Evolutionary conservation across 2,329 filamentous ascomycete species (phyloP).

Genomic region (Apiospora sp.): DNA sequence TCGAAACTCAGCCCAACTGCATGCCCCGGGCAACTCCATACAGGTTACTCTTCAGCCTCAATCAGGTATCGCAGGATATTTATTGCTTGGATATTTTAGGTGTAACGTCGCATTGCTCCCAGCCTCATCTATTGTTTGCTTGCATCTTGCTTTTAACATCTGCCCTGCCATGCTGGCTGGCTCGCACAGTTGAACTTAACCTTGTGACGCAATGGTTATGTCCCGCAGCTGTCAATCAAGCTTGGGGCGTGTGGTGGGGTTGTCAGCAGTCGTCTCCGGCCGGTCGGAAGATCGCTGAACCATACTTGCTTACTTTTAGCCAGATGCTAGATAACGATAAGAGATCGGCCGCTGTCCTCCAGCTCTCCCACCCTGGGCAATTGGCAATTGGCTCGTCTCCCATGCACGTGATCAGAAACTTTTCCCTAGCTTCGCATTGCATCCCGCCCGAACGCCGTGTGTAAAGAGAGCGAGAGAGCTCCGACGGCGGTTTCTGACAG

Average conservation of each 20-base stretch:
- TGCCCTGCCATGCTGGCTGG: neutral
- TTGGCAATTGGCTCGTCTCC: neutral
- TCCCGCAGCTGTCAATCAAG: constrained; percentile 9
- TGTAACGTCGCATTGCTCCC: neutral
- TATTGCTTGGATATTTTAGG: neutral
- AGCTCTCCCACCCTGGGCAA: too few relatives aligned
- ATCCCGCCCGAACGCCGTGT: constrained; percentile 7
- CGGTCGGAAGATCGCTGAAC: constrained; percentile 18
- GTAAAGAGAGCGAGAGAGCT: constrained; percentile 1
- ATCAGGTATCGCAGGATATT: neutral
- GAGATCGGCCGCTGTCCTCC: neutral
- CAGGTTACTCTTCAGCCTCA: neutral
- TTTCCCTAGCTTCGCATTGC: constrained; percentile 16
- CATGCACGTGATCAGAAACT: constrained; percentile 20
- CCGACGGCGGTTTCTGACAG: constrained; percentile 5
- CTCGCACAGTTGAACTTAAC: neutral
- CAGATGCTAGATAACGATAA: neutral
- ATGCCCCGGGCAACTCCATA: neutral
- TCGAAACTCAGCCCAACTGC: constrained; percentile 11
- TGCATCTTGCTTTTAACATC: neutral
- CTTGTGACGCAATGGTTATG: constrained; percentile 17
- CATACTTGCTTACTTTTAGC: neutral
- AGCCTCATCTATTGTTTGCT: neutral
- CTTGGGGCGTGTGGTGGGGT: constrained; percentile 16
- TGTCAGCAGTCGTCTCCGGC: neutral